These are phyloP conservation scores for Cystobasidium tubakii DNA, from an alignment of 768 basidiomycete species.

Conservation along the genomic window DNA sequence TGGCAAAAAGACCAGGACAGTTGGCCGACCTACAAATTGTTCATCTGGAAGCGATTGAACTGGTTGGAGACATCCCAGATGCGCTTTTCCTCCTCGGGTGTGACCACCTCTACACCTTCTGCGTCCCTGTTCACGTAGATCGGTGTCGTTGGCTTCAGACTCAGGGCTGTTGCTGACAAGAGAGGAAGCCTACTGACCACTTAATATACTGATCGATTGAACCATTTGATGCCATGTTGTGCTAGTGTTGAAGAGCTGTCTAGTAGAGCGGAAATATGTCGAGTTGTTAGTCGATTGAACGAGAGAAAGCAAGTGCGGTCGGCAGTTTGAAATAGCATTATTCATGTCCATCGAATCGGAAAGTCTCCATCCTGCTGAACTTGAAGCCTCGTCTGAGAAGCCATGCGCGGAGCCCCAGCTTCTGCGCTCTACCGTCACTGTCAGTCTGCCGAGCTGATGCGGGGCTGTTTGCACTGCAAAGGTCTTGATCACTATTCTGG, in stretches of 20 bases:
- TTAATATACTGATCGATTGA: neutral
- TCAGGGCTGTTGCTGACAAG: neutral
- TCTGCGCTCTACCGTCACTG: neutral
- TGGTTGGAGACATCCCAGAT: conserved; percentile 31
- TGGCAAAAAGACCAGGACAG: neutral
- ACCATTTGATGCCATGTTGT: neutral
- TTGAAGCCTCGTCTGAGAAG: neutral
- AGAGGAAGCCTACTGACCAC: neutral
- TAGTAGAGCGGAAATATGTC: too few species aligned
- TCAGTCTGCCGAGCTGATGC: neutral
- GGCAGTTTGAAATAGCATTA: too few species aligned
- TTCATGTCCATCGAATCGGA: neutral
- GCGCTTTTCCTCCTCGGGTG: conserved; percentile 17
- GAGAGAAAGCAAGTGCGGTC: too few species aligned
- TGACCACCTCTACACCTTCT: conserved; percentile 24
- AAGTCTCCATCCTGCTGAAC: neutral
- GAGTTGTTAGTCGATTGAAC: too few species aligned
- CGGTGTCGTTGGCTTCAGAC: neutral
- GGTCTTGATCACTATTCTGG: neutral
- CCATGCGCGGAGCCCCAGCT: neutral
- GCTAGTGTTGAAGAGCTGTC: neutral
- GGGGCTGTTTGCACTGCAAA: neutral
- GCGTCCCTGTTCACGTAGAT: conserved; percentile 37
- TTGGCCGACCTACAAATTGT: conserved; percentile 11
- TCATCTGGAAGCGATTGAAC: conserved; percentile 33